A percentile compares a stretch with the other conserved stretches of the same genome.
Conservation (phyloP, 192 early-diverging fungal species). For the Thamnidium elegans region DNA sequence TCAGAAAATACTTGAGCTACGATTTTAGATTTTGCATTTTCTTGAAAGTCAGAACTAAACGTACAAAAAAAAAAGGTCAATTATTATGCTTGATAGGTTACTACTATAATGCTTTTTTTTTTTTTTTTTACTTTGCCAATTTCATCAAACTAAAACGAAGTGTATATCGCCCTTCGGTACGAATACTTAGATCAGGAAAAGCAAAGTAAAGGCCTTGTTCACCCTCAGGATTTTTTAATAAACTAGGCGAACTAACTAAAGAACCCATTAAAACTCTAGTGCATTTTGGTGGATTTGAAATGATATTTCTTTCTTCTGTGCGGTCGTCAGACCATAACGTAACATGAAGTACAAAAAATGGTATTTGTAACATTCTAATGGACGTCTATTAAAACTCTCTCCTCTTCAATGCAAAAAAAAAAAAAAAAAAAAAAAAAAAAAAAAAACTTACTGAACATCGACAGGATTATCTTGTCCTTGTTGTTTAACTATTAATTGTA, state of each 20-base stretch:
- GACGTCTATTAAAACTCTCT: slow-evolving; percentile 1
- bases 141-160: slow-evolving; percentile 70
- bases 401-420: neutral
- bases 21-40: slow-evolving; percentile 34
- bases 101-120: neutral
- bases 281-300: slow-evolving; percentile 54
- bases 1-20: slow-evolving; percentile 59
- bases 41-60: slow-evolving; percentile 22
- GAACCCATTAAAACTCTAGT: slow-evolving; percentile 64
- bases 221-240: slow-evolving; percentile 51
- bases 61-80: slow-evolving; percentile 25
- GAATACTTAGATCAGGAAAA: slow-evolving; percentile 74
- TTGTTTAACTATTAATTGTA: slow-evolving; percentile 62
- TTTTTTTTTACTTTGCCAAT: slow-evolving; percentile 32
- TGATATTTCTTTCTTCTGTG: slow-evolving; percentile 54
- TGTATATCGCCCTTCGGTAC: slow-evolving; percentile 69
- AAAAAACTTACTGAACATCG: slow-evolving; percentile 43
- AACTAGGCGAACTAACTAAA: slow-evolving; percentile 56
- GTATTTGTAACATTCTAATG: slow-evolving; percentile 42
- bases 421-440: slow-evolving; percentile 2
- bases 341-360: slow-evolving; percentile 60
- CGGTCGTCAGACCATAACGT: slow-evolving; percentile 61
- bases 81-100: neutral
- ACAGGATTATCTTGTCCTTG: slow-evolving; percentile 49
- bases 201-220: slow-evolving; percentile 73